Evolutionary conservation across 306 rosid species (phyloP).

Genomic region (Fragaria vesca): DNA sequence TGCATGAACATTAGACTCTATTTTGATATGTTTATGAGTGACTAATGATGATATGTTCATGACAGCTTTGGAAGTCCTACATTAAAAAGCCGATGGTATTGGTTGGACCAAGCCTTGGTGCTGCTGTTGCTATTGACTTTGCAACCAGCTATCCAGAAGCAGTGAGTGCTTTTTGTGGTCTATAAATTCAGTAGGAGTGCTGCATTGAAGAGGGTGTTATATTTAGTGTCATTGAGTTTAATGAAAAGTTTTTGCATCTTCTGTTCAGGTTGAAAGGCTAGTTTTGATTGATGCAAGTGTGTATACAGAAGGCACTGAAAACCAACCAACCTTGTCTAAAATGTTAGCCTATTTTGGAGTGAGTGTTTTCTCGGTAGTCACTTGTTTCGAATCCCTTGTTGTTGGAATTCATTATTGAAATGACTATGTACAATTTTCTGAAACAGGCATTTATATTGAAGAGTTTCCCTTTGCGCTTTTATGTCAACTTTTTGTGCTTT

Average conservation of each 20-base stretch:
- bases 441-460: constrained; percentile 71
- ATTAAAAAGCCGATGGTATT: constrained; percentile 78
- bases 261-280: constrained; percentile 83
- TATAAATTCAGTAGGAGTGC: neutral
- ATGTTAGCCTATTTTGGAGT: constrained; percentile 78
- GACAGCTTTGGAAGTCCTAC: constrained; percentile 83
- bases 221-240: constrained; percentile 18
- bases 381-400: neutral
- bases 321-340: constrained; percentile 65
- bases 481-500: constrained; percentile 51
- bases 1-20: neutral
- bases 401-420: neutral
- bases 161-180: constrained; percentile 44
- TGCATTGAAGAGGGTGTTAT: neutral
- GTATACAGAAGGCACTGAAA: constrained; percentile 78
- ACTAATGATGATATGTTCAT: constrained; percentile 19
- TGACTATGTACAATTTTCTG: constrained; percentile 25
- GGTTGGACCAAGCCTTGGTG: constrained; percentile 97
- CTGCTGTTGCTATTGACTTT: constrained; percentile 96
- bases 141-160: constrained; percentile 86
- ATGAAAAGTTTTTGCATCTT: constrained; percentile 30
- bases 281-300: constrained; percentile 93
- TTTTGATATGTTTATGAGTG: neutral
- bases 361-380: constrained; percentile 30
- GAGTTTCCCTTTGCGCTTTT: constrained; percentile 67